Base-by-base conservation (phyloP, 345 rosid genomes). In the Eucalyptus regnans region DNA sequence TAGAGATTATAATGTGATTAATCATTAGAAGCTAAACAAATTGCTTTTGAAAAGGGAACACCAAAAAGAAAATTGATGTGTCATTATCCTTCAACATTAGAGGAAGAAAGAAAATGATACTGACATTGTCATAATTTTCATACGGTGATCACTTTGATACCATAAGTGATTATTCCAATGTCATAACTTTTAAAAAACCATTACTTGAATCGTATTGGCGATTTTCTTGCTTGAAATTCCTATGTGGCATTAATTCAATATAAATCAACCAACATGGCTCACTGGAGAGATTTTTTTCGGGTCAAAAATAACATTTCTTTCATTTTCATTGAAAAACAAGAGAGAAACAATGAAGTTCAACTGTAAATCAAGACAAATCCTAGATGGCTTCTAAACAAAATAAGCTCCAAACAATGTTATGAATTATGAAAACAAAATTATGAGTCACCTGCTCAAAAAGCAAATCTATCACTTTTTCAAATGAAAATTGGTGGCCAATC, bases 241-340 rank as follows among this genome's bases (percentile, higher is more conserved):
- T 7, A n/a, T 14, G 68, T 60, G 37, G 76, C 41, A 7, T 64
- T 60, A 27, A 60, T 60, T 64, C 20, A 64, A n/a, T 64, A 64
- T n/a, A n/a, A n/a, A 64, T 64, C 18, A 64, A n/a, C 18, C 10
- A 2, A 64, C 76, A 8, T 64, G 9, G 18, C 37, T 12, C 5
- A 0, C 0, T 4, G 0, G 7, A 56, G 12, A 56, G 60, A 22
- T 50, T 54, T 56, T 8, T 20, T 54, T 54, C 1, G 10, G 5
- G 12, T 56, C 60, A 56, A 56, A 56, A 56, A 22, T 20, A 1
- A 56, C 27, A 56, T 56, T 56, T 56, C 2, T 22, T 56, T 56
- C 60, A 9, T 22, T 56, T 56, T 54, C 60, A 54, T 54, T 20
- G 27, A 54, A 54, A 54, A 54, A 0, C 10, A 22, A 54, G 62